These are phyloP conservation scores for Acer saccharum DNA, from an alignment of 345 rosid species.

Conservation along the genomic window DNA sequence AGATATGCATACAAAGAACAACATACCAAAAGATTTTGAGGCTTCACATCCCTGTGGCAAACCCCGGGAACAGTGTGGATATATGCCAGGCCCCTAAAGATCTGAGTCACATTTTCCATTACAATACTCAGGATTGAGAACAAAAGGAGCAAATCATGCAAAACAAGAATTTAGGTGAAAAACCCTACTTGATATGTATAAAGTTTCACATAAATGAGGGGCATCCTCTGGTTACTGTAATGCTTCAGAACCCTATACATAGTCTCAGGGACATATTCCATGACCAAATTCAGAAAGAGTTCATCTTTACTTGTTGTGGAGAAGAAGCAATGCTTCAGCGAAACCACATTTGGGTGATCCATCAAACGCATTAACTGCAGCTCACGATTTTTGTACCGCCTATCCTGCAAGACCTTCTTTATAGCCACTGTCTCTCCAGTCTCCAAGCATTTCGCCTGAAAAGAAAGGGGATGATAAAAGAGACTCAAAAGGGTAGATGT, in stretches of 20 bases:
- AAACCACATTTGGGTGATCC: slow-evolving; percentile 84
- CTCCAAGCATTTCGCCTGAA: slow-evolving; percentile 88
- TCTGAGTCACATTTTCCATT: slow-evolving; percentile 45
- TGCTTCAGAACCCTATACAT: slow-evolving; percentile 66
- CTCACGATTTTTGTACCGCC: slow-evolving; percentile 79
- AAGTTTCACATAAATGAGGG: slow-evolving; percentile 74
- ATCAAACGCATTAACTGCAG: slow-evolving; percentile 73
- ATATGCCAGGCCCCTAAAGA: slow-evolving; percentile 80
- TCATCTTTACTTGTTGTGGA: slow-evolving; percentile 77
- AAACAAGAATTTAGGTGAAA: background rate
- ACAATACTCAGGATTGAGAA: slow-evolving; percentile 13
- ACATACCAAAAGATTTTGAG: slow-evolving; percentile 90
- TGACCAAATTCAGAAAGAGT: slow-evolving; percentile 74
- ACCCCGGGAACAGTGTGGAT: slow-evolving; percentile 81
- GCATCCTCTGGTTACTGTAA: slow-evolving; percentile 78
- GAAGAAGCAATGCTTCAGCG: slow-evolving; percentile 85
- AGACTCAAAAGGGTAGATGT: background rate
- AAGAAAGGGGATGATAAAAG: slow-evolving; percentile 2
- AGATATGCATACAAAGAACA: background rate
- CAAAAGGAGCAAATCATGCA: background rate
- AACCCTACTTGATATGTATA: slow-evolving; percentile 74
- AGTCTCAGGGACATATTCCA: slow-evolving; percentile 86
- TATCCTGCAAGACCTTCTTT: slow-evolving; percentile 85
- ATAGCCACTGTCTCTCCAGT: slow-evolving; percentile 85
- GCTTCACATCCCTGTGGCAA: slow-evolving; percentile 92